phyloP scores from a whole-genome alignment of 2,329 filamentous ascomycete genomes.

The Hymenoscyphus infarciens region DNA sequence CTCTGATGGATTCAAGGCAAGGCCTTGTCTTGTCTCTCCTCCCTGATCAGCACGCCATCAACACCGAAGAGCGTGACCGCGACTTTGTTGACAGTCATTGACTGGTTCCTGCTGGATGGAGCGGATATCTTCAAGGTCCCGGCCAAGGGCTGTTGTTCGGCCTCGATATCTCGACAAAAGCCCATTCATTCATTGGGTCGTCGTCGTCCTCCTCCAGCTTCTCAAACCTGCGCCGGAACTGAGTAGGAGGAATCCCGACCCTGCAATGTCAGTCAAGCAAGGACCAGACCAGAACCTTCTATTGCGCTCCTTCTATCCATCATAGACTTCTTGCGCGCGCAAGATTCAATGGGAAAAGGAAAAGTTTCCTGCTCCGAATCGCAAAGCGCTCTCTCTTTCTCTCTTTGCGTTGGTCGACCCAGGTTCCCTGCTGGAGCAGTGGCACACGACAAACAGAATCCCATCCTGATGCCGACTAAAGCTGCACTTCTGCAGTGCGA shows the following conservation, averaged over 20 bases:
- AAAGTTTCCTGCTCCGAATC: not conserved
- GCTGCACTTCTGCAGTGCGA: conserved; percentile 21
- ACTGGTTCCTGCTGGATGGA: not conserved
- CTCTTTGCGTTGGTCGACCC: conserved; percentile 5
- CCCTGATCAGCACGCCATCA: conserved; percentile 13
- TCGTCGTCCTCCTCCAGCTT: conserved; percentile 25
- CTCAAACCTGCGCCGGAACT: conserved; percentile 18
- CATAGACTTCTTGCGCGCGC: not conserved
- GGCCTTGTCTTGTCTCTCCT: conserved; percentile 18
- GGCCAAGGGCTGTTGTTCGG: conserved; percentile 27
- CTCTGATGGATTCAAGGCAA: not conserved
- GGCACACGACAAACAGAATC: conserved; percentile 1
- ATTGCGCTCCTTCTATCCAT: not conserved
- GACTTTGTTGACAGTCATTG: conserved; percentile 15
- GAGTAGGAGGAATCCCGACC: conserved; percentile 18
- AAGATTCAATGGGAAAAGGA: not conserved
- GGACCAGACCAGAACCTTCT: not conserved
- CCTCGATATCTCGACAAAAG: conserved; percentile 14
- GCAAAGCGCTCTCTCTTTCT: conserved; percentile 7
- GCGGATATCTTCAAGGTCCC: conserved; percentile 7
- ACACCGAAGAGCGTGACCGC: conserved; percentile 16
- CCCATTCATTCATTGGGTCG: conserved; percentile 31
- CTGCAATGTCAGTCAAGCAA: conserved; percentile 4
- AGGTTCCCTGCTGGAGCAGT: conserved; percentile 9
- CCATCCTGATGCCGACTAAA: conserved; percentile 19